Evolutionary conservation across 225 moss, liverwort and hornwort species (phyloP), one percentile per base, ranked within the genome.

Genomic region (Ulota crispa): DNA sequence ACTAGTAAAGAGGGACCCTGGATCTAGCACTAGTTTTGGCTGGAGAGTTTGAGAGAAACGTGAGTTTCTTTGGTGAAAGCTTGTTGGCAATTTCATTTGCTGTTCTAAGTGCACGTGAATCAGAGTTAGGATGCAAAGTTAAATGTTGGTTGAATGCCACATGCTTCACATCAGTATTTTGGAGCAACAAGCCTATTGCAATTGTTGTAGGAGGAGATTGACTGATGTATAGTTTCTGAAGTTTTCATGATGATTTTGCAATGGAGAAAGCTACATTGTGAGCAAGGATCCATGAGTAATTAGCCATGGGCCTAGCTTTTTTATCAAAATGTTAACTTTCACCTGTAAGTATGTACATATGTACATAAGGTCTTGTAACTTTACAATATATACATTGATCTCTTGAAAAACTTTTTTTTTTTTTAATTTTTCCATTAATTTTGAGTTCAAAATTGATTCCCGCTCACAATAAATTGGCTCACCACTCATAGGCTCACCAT

Each of bases 41-140:
- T 4, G 86, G 89, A 71, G 79, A 78, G 78, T 85, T 89, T 31
- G 65, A 85, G 66, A 88, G 84, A 64, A 88, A 91, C 4, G 89
- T 85, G 30, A 83, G n/a, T n/a, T n/a, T 91, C 62, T 88, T 91
- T 64, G 85, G 89, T 41, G 89, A 91, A 84, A 85, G 91, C 62
- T 36, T 93, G 74, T 78, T 81, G 16, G 64, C 82, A 61, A 60
- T 24, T 26, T 11, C 4, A 89, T 85, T 91, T 91, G 84, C 70
- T 5, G 12, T 52, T 64, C 32, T 24, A 34, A 64, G 64, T 20
- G 14, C 50, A n/a, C 9, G 15, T n/a, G 3, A 4, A 64, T 34
- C 24, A 52, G 50, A 45, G 5, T 34, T 20, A 20, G 1, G 0
- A 19, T 55, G 11, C 7, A 32, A 27, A 66, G 39, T 10, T 34